phyloP scores from a whole-genome alignment of 1,284 basidiomycete genomes.

The Boletellus deceptivus region DNA sequence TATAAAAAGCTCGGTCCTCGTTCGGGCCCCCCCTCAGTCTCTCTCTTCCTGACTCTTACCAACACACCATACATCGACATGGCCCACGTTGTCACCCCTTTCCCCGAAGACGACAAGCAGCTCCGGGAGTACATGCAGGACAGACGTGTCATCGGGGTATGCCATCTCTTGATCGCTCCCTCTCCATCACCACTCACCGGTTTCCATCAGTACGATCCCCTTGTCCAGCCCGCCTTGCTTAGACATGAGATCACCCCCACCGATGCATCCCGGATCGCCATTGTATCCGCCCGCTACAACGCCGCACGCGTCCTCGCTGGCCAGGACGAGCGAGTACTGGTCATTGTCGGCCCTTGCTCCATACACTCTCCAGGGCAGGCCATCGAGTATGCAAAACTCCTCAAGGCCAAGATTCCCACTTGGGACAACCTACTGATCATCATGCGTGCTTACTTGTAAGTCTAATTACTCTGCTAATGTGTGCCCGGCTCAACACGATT shows the following conservation, averaged over 20 bases:
- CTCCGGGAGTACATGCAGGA: constrained; percentile 73
- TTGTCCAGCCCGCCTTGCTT: constrained; percentile 87
- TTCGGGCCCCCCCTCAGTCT: constrained; percentile 7
- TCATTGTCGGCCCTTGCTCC: constrained; percentile 94
- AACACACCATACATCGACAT: constrained; percentile 4
- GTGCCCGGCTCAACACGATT: constrained; percentile 3
- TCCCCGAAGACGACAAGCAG: constrained; percentile 59
- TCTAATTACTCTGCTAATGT: constrained; percentile 16
- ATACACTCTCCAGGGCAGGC: constrained; percentile 92
- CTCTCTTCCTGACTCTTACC: neutral
- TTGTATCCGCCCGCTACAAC: constrained; percentile 75
- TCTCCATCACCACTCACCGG: neutral
- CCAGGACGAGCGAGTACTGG: constrained; percentile 81
- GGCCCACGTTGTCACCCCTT: constrained; percentile 50
- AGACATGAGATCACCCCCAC: constrained; percentile 78
- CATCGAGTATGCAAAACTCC: constrained; percentile 81
- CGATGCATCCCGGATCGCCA: constrained; percentile 59
- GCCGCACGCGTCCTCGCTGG: constrained; percentile 80
- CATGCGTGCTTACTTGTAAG: constrained; percentile 96
- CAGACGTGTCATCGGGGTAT: constrained; percentile 71
- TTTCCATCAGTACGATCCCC: constrained; percentile 76
- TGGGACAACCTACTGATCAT: constrained; percentile 85
- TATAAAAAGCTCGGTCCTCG: constrained; percentile 23
- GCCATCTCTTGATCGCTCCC: constrained; percentile 21
- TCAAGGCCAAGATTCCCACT: constrained; percentile 67